Percentiles rank a stretch among this genome's conserved stretches.
These are phyloP conservation scores for Hyphopichia buzzinii DNA, from an alignment of 1,139 yeast genomes.

Conservation along the genomic window DNA sequence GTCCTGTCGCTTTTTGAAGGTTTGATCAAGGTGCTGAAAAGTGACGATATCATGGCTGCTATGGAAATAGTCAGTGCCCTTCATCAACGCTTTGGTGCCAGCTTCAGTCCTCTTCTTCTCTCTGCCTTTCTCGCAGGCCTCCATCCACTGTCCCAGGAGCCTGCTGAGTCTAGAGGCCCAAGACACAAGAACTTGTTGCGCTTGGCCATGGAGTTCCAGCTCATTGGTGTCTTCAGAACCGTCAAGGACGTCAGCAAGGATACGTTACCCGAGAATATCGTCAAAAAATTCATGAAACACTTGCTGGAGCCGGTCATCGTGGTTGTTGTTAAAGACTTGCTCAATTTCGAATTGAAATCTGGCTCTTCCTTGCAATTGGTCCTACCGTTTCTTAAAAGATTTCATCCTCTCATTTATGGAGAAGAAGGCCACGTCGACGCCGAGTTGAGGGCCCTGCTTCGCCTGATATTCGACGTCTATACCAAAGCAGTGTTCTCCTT, in stretches of 20 bases:
- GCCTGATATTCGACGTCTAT: constrained; percentile 45
- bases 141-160: not conserved
- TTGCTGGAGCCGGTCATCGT: constrained; percentile 41
- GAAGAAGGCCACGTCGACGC: constrained; percentile 9
- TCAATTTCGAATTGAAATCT: constrained; percentile 46
- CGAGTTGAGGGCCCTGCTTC: constrained; percentile 14
- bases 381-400: constrained; percentile 47
- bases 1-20: constrained; percentile 65
- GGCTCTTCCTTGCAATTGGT: constrained; percentile 48
- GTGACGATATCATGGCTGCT: constrained; percentile 62
- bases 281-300: constrained; percentile 17
- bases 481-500: constrained; percentile 42
- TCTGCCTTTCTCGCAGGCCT: constrained; percentile 47
- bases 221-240: constrained; percentile 56
- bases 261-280: constrained; percentile 21
- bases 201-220: constrained; percentile 59
- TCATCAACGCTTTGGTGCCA: constrained; percentile 66
- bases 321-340: constrained; percentile 51
- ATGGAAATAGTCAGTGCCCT: constrained; percentile 68
- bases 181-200: constrained; percentile 53
- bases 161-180: constrained; percentile 20
- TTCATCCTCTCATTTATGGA: constrained; percentile 22
- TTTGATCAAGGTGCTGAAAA: constrained; percentile 49
- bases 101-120: constrained; percentile 55
- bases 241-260: constrained; percentile 33